These are phyloP conservation scores for Cladophialophora bantiana DNA, from an alignment of 2,329 filamentous ascomycete genomes.

Conservation along the genomic window DNA sequence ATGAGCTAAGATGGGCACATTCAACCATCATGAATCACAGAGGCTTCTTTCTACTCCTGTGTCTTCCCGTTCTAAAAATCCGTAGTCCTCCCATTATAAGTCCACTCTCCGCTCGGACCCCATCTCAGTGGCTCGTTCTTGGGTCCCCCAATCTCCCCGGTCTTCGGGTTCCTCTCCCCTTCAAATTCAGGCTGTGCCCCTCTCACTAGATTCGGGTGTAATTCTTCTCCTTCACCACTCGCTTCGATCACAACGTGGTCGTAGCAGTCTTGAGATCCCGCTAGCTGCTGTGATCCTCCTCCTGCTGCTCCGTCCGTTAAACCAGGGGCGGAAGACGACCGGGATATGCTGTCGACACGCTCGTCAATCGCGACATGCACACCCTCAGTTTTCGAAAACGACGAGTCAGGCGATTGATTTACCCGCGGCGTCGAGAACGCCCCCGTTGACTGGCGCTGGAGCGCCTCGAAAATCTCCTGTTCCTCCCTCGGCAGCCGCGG, in stretches of 20 bases:
- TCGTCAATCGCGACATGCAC: constrained; percentile 39
- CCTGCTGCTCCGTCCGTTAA: too few species aligned
- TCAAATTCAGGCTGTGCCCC: constrained; percentile 91
- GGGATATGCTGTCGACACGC: constrained; percentile 31
- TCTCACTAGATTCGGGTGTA: constrained; percentile 74
- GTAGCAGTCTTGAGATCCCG: constrained; percentile 30
- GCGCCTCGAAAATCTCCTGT: constrained; percentile 87
- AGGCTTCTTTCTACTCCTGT: background rate
- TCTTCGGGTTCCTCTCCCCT: constrained; percentile 89
- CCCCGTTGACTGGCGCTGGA: constrained; percentile 78
- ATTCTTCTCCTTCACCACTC: constrained; percentile 66
- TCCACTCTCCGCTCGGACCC: constrained; percentile 81
- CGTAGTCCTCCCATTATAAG: constrained; percentile 92
- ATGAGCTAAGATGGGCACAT: background rate
- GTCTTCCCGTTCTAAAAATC: constrained; percentile 68
- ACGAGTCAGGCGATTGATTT: constrained; percentile 58
- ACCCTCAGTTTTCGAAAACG: constrained; percentile 39
- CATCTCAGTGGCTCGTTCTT: constrained; percentile 96
- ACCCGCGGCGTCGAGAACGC: constrained; percentile 73
- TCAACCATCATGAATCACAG: background rate
- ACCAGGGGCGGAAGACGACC: too few species aligned
- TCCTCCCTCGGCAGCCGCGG: constrained; percentile 86
- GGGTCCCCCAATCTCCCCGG: constrained; percentile 92
- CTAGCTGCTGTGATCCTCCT: background rate
- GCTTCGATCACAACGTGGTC: constrained; percentile 56